These are phyloP conservation scores for Phyllosticta citribraziliensis DNA, from an alignment of 2,329 filamentous ascomycete species.

Conservation along the genomic window DNA sequence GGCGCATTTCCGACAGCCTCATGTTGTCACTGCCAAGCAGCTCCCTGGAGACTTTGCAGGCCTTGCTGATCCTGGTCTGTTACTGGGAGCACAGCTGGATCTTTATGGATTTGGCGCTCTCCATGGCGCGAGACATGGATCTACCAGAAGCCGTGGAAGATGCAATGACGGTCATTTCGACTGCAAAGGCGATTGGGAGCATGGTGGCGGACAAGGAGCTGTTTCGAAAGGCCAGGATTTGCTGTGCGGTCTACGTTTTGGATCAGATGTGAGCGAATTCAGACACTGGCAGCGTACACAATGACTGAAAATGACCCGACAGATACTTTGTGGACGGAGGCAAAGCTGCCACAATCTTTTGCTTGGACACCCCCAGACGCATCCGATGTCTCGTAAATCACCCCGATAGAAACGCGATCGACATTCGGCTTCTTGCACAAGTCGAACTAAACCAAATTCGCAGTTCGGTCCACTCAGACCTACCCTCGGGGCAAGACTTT, in stretches of 20 bases:
- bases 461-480: slow-evolving; percentile 19
- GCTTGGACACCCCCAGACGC: slow-evolving; percentile 30
- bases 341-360: slow-evolving; percentile 31
- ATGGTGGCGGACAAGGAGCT: slow-evolving; percentile 23
- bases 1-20: slow-evolving; percentile 38
- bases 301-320: not conserved
- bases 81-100: slow-evolving; percentile 45
- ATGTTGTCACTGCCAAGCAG: slow-evolving; percentile 29
- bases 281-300: not conserved
- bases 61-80: slow-evolving; percentile 42
- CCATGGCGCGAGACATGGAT: slow-evolving; percentile 41
- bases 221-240: slow-evolving; percentile 32
- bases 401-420: slow-evolving; percentile 35
- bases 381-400: slow-evolving; percentile 38
- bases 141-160: slow-evolving; percentile 30
- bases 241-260: slow-evolving; percentile 44
- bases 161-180: slow-evolving; percentile 26
- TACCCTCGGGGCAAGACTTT: not conserved
- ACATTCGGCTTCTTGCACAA: slow-evolving; percentile 44
- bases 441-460: slow-evolving; percentile 39
- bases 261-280: slow-evolving; percentile 31
- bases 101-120: slow-evolving; percentile 40
- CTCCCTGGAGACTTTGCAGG: slow-evolving; percentile 42
- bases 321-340: slow-evolving; percentile 38
- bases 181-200: not conserved